A percentile compares a stretch with the other conserved stretches of the same genome.
phyloP scores from a whole-genome alignment of 1,284 basidiomycete species.

The Lignosus rhinocerotis region DNA sequence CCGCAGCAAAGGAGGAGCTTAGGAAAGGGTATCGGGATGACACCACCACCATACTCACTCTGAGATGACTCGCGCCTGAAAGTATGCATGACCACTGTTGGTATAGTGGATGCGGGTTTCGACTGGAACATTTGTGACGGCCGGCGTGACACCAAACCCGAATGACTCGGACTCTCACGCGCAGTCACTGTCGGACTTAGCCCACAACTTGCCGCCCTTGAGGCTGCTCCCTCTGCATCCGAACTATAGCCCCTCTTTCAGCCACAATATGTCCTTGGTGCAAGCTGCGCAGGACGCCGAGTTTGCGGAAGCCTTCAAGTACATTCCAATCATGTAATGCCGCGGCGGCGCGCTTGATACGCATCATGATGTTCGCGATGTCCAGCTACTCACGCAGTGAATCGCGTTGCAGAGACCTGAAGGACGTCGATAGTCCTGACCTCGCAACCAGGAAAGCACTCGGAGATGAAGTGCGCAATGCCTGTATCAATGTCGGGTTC shows the following conservation, averaged over 20 bases:
- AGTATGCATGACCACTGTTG: no score
- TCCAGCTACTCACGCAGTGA: no score
- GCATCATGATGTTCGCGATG: no score
- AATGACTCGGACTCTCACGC: background rate
- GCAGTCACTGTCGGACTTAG: background rate
- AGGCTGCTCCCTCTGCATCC: background rate
- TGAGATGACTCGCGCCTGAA: no score
- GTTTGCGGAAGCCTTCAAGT: conserved; percentile 16
- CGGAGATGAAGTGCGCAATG: conserved; percentile 61
- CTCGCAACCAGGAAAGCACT: conserved; percentile 44
- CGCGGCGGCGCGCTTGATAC: no score
- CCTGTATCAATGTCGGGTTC: conserved; percentile 77
- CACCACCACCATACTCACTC: no score
- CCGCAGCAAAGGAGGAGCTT: no score
- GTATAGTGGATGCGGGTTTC: no score
- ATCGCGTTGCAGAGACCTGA: conserved; percentile 50
- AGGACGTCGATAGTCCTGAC: conserved; percentile 45
- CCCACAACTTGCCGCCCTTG: no score
- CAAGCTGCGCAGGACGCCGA: conserved; percentile 20
- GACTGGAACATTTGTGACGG: no score
- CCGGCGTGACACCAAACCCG: no score
- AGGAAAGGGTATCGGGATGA: no score
- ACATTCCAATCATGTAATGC: conserved; percentile 23
- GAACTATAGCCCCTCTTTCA: background rate
- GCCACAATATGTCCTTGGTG: conserved; percentile 16